A percentile compares a stretch with the other conserved stretches of the same genome.
These are phyloP conservation scores for Pseudomonodictys pantanalensis DNA, from an alignment of 495 filamentous ascomycete species.

Conservation along the genomic window DNA sequence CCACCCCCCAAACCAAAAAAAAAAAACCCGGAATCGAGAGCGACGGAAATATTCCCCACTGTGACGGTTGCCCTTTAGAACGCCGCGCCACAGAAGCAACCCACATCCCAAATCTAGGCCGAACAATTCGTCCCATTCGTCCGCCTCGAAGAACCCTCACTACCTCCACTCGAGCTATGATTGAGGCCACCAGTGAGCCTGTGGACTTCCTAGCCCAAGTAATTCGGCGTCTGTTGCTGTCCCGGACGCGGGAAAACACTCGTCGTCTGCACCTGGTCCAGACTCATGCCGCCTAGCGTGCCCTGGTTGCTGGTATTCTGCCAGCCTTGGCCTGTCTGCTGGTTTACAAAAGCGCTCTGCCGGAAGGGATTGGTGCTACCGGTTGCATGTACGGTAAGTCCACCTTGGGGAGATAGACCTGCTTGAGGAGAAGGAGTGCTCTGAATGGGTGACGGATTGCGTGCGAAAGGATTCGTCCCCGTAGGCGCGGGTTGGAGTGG, in stretches of 20 bases:
- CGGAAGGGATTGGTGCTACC: slow-evolving; percentile 95
- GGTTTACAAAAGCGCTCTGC: slow-evolving; percentile 81
- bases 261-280: slow-evolving; percentile 71
- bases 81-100: too few relatives aligned
- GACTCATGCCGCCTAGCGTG: slow-evolving; percentile 73
- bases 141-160: too few relatives aligned
- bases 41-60: too few relatives aligned
- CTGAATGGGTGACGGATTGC: slow-evolving; percentile 39
- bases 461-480: slow-evolving; percentile 71
- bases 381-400: slow-evolving; percentile 62
- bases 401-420: slow-evolving; percentile 43
- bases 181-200: too few relatives aligned
- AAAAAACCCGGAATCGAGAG: too few relatives aligned
- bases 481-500: slow-evolving; percentile 61
- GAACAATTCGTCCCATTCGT: too few relatives aligned
- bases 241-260: slow-evolving; percentile 84
- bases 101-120: too few relatives aligned
- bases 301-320: slow-evolving; percentile 63
- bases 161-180: too few relatives aligned
- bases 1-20: too few relatives aligned
- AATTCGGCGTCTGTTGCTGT: slow-evolving; percentile 34
- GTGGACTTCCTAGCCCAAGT: background rate
- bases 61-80: too few relatives aligned
- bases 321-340: slow-evolving; percentile 82
- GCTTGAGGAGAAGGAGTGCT: slow-evolving; percentile 31